A percentile compares a stretch with the other conserved stretches of the same genome.
phyloP scores from a whole-genome alignment of 805 yeast species.

The Pichia eremophila region DNA sequence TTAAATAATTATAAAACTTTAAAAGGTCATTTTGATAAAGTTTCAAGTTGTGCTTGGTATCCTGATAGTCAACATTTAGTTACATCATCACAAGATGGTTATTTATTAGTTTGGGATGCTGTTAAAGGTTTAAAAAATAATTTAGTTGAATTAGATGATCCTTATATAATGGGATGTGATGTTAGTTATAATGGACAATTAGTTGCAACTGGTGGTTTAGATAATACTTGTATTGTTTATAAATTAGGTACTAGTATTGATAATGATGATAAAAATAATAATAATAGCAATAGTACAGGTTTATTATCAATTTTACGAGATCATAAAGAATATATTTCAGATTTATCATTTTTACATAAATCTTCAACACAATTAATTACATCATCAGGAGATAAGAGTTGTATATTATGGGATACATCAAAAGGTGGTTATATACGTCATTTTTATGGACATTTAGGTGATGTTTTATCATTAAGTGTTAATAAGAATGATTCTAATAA shows the following conservation, averaged over 20 bases:
- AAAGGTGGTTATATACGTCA: conserved; percentile 45
- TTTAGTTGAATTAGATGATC: conserved; percentile 64
- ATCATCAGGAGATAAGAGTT: conserved; percentile 75
- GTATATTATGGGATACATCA: conserved; percentile 70
- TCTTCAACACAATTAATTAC: conserved; percentile 47
- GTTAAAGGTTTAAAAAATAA: conserved; percentile 59
- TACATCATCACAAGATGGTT: conserved; percentile 82
- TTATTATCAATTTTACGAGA: conserved; percentile 57
- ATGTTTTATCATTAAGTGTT: conserved; percentile 44
- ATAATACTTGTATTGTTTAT: conserved; percentile 69
- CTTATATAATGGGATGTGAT: conserved; percentile 73
- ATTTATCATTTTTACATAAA: conserved; percentile 52
- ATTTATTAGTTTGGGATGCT: conserved; percentile 75
- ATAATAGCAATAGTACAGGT: conserved; percentile 7
- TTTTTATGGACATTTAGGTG: conserved; percentile 63
- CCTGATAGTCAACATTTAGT: conserved; percentile 50
- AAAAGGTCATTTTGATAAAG: conserved; percentile 65
- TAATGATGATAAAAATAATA: not conserved
- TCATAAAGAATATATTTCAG: conserved; percentile 75
- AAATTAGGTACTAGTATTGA: conserved; percentile 22
- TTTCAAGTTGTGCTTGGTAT: conserved; percentile 63
- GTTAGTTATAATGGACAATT: conserved; percentile 55
- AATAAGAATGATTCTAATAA: conserved; percentile 12
- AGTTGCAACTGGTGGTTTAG: conserved; percentile 77
- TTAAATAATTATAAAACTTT: conserved; percentile 26